These are phyloP conservation scores for Pyrenochaeta sp. DNA, from an alignment of 2,329 filamentous ascomycete species.

Conservation along the genomic window DNA sequence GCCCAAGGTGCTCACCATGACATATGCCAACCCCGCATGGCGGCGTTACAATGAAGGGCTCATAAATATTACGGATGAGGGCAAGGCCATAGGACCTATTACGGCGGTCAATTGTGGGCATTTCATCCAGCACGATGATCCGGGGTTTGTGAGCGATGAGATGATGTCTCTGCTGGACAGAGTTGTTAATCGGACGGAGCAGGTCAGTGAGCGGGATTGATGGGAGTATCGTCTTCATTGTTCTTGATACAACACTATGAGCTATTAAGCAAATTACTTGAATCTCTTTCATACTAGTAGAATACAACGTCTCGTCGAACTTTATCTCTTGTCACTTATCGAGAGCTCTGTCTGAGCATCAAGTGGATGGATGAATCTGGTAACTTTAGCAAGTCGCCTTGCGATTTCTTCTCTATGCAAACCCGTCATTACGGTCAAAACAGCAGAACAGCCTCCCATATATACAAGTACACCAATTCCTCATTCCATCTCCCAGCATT, in stretches of 20 bases:
- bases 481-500: no score
- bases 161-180: conserved; percentile 42
- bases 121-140: conserved; percentile 64
- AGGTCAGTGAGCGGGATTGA: conserved; percentile 37
- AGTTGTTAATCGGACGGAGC: conserved; percentile 45
- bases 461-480: conserved; percentile 12
- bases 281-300: background rate
- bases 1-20: conserved; percentile 53
- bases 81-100: conserved; percentile 54
- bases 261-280: background rate
- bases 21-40: conserved; percentile 64
- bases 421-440: background rate
- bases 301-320: no score
- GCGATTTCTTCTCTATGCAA: background rate
- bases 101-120: conserved; percentile 60
- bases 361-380: no score
- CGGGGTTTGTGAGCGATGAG: conserved; percentile 48
- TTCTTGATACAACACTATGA: background rate
- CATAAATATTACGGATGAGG: conserved; percentile 51
- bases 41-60: conserved; percentile 62
- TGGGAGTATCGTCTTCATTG: background rate
- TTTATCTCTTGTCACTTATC: no score
- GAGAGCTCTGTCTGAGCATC: no score
- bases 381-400: no score
- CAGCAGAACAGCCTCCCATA: conserved; percentile 7